Conservation (phyloP, 2,329 filamentous ascomycete genomes). For the Talaromyces albobiverticillius region DNA sequence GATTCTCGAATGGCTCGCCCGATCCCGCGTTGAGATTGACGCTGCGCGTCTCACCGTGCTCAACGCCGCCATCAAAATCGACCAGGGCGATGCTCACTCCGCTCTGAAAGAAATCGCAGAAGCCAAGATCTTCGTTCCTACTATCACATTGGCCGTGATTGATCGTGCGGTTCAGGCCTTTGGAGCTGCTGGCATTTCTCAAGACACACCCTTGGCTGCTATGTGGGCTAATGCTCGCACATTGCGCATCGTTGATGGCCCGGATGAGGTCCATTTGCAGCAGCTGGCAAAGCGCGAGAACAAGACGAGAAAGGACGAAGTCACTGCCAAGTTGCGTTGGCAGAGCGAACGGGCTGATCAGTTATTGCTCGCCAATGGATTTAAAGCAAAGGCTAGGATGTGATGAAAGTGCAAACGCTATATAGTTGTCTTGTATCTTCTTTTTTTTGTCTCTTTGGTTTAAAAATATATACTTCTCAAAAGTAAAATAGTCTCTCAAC, state of each 20-base stretch:
- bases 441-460: neutral
- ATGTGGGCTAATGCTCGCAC: slow-evolving; percentile 82
- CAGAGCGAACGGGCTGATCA: slow-evolving; percentile 38
- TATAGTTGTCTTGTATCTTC: neutral
- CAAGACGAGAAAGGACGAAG: slow-evolving; percentile 45
- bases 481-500: neutral
- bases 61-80: slow-evolving; percentile 94
- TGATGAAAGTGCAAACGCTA: slow-evolving; percentile 16
- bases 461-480: neutral
- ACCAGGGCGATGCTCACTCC: slow-evolving; percentile 81
- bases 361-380: slow-evolving; percentile 35
- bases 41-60: slow-evolving; percentile 84
- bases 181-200: slow-evolving; percentile 84
- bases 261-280: slow-evolving; percentile 86
- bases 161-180: slow-evolving; percentile 93
- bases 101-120: slow-evolving; percentile 91
- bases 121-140: slow-evolving; percentile 88
- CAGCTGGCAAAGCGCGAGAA: slow-evolving; percentile 57
- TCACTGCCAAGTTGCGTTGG: slow-evolving; percentile 41
- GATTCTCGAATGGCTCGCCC: slow-evolving; percentile 91
- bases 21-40: slow-evolving; percentile 90
- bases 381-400: slow-evolving; percentile 35
- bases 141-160: slow-evolving; percentile 78
- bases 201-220: slow-evolving; percentile 86
- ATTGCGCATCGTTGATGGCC: slow-evolving; percentile 83